These are phyloP conservation scores for Cucurbita ficifolia DNA, from an alignment of 306 rosid species.

Conservation along the genomic window DNA sequence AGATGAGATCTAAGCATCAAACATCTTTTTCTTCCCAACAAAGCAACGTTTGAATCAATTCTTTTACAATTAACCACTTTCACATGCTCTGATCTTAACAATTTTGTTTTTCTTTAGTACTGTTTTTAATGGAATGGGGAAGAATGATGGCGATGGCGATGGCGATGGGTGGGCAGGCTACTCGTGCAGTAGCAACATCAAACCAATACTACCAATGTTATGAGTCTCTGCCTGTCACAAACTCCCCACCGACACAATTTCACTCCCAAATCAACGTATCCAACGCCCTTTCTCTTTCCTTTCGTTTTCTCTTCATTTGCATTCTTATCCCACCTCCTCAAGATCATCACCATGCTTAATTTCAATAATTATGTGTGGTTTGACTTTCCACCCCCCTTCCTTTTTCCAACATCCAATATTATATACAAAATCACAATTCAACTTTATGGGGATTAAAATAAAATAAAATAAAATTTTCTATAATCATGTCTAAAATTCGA, in stretches of 20 bases:
- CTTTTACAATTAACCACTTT: background rate
- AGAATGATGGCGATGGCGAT: background rate
- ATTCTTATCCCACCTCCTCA: background rate
- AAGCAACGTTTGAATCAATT: background rate
- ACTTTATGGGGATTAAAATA: no score
- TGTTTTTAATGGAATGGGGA: background rate
- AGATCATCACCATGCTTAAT: no score
- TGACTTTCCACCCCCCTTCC: no score
- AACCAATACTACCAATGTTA: background rate
- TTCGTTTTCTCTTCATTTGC: background rate
- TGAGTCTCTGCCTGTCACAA: background rate
- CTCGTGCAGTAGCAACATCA: background rate
- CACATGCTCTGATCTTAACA: background rate
- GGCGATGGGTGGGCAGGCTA: background rate
- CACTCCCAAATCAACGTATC: background rate
- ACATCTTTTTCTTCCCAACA: slow-evolving; percentile 1
- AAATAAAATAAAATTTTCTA: no score
- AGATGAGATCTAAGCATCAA: background rate
- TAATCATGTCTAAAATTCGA: no score
- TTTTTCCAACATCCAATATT: no score
- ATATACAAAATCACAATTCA: no score
- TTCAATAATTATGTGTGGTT: no score
- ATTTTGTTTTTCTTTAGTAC: no score
- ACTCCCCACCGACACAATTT: background rate
- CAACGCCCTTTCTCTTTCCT: background rate